phyloP scores from a whole-genome alignment of 179 eudicot species.

The Amaranthus tricolor region DNA sequence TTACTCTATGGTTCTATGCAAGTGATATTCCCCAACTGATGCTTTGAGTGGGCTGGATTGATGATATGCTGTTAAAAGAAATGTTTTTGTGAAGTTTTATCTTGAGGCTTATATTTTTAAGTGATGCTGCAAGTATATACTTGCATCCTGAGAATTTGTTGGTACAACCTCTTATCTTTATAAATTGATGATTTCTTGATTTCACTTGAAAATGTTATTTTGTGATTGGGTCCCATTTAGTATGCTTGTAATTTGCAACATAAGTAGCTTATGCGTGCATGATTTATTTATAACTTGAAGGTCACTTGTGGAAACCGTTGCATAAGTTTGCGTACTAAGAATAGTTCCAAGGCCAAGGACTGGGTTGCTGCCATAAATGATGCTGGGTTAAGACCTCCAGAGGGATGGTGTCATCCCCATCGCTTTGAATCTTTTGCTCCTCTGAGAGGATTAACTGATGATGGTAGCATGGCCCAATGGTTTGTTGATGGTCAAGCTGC shows the following conservation, averaged over 20 bases:
- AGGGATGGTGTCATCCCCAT: constrained; percentile 98
- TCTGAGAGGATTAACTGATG: constrained; percentile 82
- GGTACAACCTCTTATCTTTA: neutral
- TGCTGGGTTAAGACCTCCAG: constrained; percentile 87
- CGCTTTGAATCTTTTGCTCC: constrained; percentile 98
- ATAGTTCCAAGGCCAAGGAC: constrained; percentile 65
- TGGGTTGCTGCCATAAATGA: constrained; percentile 95
- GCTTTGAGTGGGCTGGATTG: neutral
- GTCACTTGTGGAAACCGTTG: constrained; percentile 82
- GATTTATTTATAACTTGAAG: constrained; percentile 30
- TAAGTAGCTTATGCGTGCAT: constrained; percentile 9
- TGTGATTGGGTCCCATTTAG: neutral
- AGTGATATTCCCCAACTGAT: neutral
- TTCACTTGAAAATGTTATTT: neutral
- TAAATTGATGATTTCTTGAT: neutral
- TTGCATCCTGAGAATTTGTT: neutral
- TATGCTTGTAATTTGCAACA: constrained; percentile 2
- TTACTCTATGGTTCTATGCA: no score
- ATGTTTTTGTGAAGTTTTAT: neutral
- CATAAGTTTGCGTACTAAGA: constrained; percentile 70
- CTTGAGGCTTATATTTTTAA: neutral
- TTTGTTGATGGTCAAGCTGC: constrained; percentile 92
- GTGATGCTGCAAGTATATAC: neutral
- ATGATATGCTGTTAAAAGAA: neutral
- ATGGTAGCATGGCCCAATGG: constrained; percentile 97